Evolutionary conservation across 2,329 filamentous ascomycete species (phyloP), one percentile per base, ranked within the genome.

Genomic region (Volutella citrinella): DNA sequence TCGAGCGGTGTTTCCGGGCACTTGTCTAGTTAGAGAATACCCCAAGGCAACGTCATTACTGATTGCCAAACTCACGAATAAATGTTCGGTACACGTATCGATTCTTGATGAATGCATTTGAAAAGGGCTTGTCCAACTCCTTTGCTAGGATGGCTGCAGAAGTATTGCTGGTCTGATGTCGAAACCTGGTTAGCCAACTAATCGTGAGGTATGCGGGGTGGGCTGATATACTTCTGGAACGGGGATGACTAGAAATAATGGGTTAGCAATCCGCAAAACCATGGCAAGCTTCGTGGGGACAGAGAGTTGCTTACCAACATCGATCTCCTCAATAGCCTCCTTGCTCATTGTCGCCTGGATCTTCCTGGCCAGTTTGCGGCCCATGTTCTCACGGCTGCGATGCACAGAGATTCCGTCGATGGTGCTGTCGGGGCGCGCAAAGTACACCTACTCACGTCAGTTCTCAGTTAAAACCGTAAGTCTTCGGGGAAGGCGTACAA

Each of bases 391-490:
- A 32, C 90, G 79, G 48, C 84, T 88, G 47, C 81, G 78, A 56
- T 95, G 81, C 17, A 96, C 85, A 36, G 85, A 88, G 46, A 95
- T 94, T 13, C 87, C 88, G 54, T 95, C 89, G 37, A 95, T 91
- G 48, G 82, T 72, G 1, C 79, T 82, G 60, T 95, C 89, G 1
- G 87, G 87, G 3, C 89, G 74, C 11, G 87, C 83, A 51, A 95
- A 89, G 66, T 95, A 95, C 38, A 22, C 20, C 20, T 9, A 9
- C 20, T 22, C 20, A 22, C 8, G n/a, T n/a, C n/a, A n/a, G n/a
- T n/a, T n/a, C n/a, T n/a, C n/a, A n/a, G n/a, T n/a, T n/a, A n/a
- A n/a, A n/a, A n/a, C n/a, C n/a, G n/a, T n/a, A n/a, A n/a, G n/a
- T n/a, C n/a, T n/a, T n/a, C n/a, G n/a, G n/a, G n/a, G n/a, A n/a